These are phyloP conservation scores for Tilletia horrida DNA, from an alignment of 1,284 basidiomycete species.

Conservation along the genomic window DNA sequence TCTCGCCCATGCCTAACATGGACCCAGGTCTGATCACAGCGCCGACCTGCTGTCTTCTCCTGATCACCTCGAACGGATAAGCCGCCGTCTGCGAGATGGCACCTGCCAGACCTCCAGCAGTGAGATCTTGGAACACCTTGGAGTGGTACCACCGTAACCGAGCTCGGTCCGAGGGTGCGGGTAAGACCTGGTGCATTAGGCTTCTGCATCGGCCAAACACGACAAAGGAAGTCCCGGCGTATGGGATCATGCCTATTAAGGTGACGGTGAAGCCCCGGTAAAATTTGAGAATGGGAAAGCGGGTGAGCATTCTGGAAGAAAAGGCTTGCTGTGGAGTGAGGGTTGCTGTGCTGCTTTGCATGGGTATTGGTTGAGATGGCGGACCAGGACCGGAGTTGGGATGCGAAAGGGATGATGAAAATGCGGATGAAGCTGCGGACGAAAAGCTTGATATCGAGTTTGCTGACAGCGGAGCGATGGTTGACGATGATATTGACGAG, in stretches of 20 bases:
- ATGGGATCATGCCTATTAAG: constrained; percentile 73
- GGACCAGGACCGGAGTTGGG: not conserved
- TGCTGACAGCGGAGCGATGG: not conserved
- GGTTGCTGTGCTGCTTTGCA: not conserved
- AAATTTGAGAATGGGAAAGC: constrained; percentile 66
- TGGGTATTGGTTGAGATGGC: not conserved
- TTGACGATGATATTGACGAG: constrained; percentile 8
- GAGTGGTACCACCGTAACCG: constrained; percentile 39
- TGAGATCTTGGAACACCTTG: constrained; percentile 61
- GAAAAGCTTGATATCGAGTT: not conserved
- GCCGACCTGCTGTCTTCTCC: constrained; percentile 92
- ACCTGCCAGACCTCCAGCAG: constrained; percentile 86
- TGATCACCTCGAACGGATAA: constrained; percentile 93
- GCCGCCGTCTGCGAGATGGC: constrained; percentile 82
- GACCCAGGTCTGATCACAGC: constrained; percentile 56
- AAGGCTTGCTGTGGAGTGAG: not conserved
- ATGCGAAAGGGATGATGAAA: not conserved
- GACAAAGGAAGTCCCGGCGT: constrained; percentile 93
- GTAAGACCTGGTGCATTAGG: constrained; percentile 39
- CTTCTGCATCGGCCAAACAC: constrained; percentile 53
- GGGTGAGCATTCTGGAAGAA: constrained; percentile 30
- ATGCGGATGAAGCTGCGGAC: not conserved
- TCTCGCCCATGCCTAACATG: constrained; percentile 49
- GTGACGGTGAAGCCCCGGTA: constrained; percentile 78
- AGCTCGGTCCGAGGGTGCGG: constrained; percentile 16